Evolutionary conservation across 495 filamentous ascomycete species (phyloP).

Genomic region (Annulohypoxylon maeteangense): DNA sequence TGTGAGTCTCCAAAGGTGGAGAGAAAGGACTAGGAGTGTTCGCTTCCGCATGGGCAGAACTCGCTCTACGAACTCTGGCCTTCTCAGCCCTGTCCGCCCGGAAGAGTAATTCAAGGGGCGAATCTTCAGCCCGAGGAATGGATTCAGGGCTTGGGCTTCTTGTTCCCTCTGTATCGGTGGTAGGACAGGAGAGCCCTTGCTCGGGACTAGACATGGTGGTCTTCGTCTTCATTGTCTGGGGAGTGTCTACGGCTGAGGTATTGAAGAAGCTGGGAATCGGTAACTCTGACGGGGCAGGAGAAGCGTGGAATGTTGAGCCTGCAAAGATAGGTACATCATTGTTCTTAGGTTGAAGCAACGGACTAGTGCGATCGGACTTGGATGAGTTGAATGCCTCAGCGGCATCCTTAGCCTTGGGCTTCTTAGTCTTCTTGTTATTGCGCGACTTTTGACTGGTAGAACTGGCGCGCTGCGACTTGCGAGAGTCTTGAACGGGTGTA

Average conservation of each 20-base stretch:
- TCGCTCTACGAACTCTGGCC: slow-evolving; percentile 66
- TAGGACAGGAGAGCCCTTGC: slow-evolving; percentile 52
- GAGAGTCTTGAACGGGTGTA: slow-evolving; percentile 44
- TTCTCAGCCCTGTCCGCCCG: slow-evolving; percentile 82
- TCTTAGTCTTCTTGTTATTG: slow-evolving; percentile 47
- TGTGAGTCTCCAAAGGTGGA: slow-evolving; percentile 36
- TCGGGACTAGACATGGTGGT: slow-evolving; percentile 39
- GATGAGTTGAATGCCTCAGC: slow-evolving; percentile 50
- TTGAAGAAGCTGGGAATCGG: slow-evolving; percentile 93
- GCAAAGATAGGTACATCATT: slow-evolving; percentile 76
- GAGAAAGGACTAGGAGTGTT: slow-evolving; percentile 49
- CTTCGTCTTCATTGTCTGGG: slow-evolving; percentile 52
- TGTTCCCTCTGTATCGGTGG: slow-evolving; percentile 56
- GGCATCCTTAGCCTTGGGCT: slow-evolving; percentile 43
- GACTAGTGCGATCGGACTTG: slow-evolving; percentile 52
- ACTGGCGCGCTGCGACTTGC: slow-evolving; percentile 31
- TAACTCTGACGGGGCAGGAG: slow-evolving; percentile 90
- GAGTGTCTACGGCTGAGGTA: slow-evolving; percentile 77
- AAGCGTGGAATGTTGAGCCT: slow-evolving; percentile 94
- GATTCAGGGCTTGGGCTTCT: slow-evolving; percentile 50
- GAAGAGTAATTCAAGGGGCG: slow-evolving; percentile 89
- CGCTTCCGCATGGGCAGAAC: slow-evolving; percentile 48
- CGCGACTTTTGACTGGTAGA: slow-evolving; percentile 48
- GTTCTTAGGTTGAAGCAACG: slow-evolving; percentile 44
- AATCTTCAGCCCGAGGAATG: slow-evolving; percentile 63